phyloP scores from a whole-genome alignment of 768 basidiomycete species.

The Suillus cothurnatus region DNA sequence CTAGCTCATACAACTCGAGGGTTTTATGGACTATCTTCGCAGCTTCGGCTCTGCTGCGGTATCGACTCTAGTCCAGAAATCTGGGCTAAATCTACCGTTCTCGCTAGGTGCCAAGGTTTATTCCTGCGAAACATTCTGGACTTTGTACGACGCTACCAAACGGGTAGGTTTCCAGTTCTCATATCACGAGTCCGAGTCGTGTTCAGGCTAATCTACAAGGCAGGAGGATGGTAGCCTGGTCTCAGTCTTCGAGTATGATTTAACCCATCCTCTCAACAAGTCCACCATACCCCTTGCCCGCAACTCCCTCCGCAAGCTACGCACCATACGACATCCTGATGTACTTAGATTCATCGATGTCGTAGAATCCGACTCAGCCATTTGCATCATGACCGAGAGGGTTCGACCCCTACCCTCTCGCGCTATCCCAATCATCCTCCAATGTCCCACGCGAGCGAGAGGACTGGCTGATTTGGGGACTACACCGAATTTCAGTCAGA shows the following conservation, averaged over 20 bases:
- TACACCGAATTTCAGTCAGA: conserved; percentile 82
- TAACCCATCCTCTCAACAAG: conserved; percentile 58
- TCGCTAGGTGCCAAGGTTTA: conserved; percentile 74
- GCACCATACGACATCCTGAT: conserved; percentile 93
- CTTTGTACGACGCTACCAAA: conserved; percentile 85
- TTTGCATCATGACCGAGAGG: conserved; percentile 95
- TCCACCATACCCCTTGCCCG: conserved; percentile 75
- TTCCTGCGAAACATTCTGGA: conserved; percentile 77
- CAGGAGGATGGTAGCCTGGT: conserved; percentile 88
- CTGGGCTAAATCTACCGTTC: conserved; percentile 89
- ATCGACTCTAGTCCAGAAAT: conserved; percentile 89
- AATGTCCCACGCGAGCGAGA: conserved; percentile 68
- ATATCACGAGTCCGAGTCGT: conserved; percentile 13
- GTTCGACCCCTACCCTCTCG: conserved; percentile 71
- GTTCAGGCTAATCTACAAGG: conserved; percentile 18
- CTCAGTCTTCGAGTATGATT: conserved; percentile 93
- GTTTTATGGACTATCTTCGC: conserved; percentile 77
- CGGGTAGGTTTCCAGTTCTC: conserved; percentile 52
- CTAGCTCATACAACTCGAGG: background rate
- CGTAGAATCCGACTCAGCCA: conserved; percentile 82
- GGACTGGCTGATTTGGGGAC: conserved; percentile 93
- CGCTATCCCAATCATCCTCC: conserved; percentile 62
- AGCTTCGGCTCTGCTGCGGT: conserved; percentile 85
- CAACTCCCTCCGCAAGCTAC: conserved; percentile 88
- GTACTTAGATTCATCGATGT: conserved; percentile 95